These are phyloP conservation scores for Agarophyton chilense DNA, from an alignment of 23 red algal genomes.

Conservation along the genomic window DNA sequence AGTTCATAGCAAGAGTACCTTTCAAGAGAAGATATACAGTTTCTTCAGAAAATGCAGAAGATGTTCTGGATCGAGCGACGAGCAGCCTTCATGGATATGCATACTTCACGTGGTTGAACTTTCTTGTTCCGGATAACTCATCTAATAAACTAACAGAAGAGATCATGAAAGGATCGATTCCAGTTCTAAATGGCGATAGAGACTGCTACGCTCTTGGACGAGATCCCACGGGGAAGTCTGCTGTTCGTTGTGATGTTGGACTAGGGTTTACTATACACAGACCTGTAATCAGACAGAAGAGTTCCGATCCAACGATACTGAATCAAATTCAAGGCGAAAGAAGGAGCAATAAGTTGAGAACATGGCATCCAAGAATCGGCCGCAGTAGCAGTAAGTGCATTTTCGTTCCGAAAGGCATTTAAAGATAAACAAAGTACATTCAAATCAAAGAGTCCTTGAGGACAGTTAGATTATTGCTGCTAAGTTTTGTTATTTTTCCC, in stretches of 20 bases:
- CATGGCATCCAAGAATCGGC: background rate
- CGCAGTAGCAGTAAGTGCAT: background rate
- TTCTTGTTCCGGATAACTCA: slow-evolving; percentile 9
- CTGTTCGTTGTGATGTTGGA: slow-evolving; percentile 63
- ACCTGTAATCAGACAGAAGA: slow-evolving; percentile 37
- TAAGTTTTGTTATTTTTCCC: too few relatives aligned
- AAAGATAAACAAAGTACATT: too few relatives aligned
- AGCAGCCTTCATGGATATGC: background rate
- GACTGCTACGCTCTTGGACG: background rate
- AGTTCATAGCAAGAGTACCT: slow-evolving; percentile 33
- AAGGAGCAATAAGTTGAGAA: background rate
- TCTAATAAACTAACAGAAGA: slow-evolving; percentile 14
- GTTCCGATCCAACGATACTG: background rate
- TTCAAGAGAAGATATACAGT: background rate
- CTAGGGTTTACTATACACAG: slow-evolving; percentile 64
- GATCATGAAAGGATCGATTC: background rate
- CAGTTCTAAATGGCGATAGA: background rate
- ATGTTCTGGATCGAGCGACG: background rate
- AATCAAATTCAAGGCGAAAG: background rate
- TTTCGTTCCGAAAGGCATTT: background rate
- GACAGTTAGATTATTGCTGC: too few relatives aligned
- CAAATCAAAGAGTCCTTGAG: too few relatives aligned
- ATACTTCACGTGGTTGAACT: slow-evolving; percentile 48
- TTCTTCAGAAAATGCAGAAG: background rate
- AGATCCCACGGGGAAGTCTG: slow-evolving; percentile 27